Percentiles rank a stretch among this genome's conserved stretches.
phyloP scores from a whole-genome alignment of 345 rosid genomes.

The Pugionium cornutum region DNA sequence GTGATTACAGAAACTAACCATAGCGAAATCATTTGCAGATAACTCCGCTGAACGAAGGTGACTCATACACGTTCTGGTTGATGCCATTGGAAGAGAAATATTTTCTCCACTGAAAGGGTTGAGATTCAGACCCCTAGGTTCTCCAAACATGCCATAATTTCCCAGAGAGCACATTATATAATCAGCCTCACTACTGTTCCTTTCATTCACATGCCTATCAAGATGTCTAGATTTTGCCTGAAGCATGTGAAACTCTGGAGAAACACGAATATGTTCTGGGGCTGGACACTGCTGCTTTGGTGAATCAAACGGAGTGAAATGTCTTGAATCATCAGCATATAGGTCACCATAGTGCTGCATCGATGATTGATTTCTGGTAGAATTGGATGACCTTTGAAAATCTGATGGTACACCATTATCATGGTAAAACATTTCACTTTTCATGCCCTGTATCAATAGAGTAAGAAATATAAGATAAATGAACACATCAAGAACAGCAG shows the following conservation, averaged over 20 bases:
- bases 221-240: slow-evolving; percentile 37
- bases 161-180: slow-evolving; percentile 33
- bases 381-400: slow-evolving; percentile 35
- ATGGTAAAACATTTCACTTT: slow-evolving; percentile 41
- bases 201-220: slow-evolving; percentile 41
- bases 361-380: slow-evolving; percentile 33
- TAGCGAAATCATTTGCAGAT: slow-evolving; percentile 43
- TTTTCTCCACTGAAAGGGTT: slow-evolving; percentile 44
- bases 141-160: slow-evolving; percentile 40
- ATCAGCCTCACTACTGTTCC: slow-evolving; percentile 40
- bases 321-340: slow-evolving; percentile 40
- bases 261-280: slow-evolving; percentile 37
- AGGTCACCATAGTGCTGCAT: slow-evolving; percentile 39
- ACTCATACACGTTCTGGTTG: slow-evolving; percentile 30
- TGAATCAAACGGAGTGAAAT: slow-evolving; percentile 37
- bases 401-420: slow-evolving; percentile 44
- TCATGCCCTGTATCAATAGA: slow-evolving; percentile 41
- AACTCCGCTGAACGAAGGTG: slow-evolving; percentile 37
- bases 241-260: slow-evolving; percentile 42
- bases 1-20: slow-evolving; percentile 48
- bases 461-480: slow-evolving; percentile 7
- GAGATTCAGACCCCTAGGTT: slow-evolving; percentile 30
- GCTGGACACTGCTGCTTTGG: slow-evolving; percentile 40
- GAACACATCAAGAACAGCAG: slow-evolving; percentile 20
- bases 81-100: slow-evolving; percentile 39